Evolutionary conservation across 352 stramenopile genomes (phyloP), one percentile per base, ranked within the genome.

Genomic region (Globisporangium nagaii): DNA sequence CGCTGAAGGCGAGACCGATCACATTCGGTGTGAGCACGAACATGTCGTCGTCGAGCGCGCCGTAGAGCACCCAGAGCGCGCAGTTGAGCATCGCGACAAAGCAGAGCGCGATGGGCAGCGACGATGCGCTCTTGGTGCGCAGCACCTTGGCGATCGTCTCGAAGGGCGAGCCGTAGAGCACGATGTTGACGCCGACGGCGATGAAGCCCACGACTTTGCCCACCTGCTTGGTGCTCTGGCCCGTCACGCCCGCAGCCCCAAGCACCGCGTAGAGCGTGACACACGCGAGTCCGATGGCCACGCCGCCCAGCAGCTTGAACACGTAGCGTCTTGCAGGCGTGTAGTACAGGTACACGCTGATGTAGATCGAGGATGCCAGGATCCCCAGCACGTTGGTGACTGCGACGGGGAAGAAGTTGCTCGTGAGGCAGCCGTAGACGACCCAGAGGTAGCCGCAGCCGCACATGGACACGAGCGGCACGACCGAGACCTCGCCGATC

Each of bases 31-130:
- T 63, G 32, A 86, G 39, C 6, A 89, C 57, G 34, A 87, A 68
- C 27, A 70, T 44, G 27, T 89, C 72, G 44, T 73, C 24, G 44
- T 73, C 65, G n/a, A 84, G 34, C 19, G 77, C 53, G 10, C 70
- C 73, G 50, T 82, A 83, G 50, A 79, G 24, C 35, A 82, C 48
- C 73, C 75, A 87, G 27, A 86, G 55, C 2, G 53, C 30, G 45
- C 78, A 79, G 67, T 87, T 89, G 52, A 71, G 5, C 17, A 77
- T 64, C 4, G 68, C 75, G 9, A 75, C 66, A 9, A 64, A 27
- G 24, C 75, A 73, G 54, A 89, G 66, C 12, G 68, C n/a, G 20
- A 86, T 69, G 5, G 67, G 67, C n/a, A 89, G 78, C 4, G 70
- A 79, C 24, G 51, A 60, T 32, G 65, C 56, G 34, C 51, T 68